Percentiles rank a stretch among this genome's conserved stretches.
phyloP scores from a whole-genome alignment of 768 basidiomycete species.

The Mycena albidolilacea region DNA sequence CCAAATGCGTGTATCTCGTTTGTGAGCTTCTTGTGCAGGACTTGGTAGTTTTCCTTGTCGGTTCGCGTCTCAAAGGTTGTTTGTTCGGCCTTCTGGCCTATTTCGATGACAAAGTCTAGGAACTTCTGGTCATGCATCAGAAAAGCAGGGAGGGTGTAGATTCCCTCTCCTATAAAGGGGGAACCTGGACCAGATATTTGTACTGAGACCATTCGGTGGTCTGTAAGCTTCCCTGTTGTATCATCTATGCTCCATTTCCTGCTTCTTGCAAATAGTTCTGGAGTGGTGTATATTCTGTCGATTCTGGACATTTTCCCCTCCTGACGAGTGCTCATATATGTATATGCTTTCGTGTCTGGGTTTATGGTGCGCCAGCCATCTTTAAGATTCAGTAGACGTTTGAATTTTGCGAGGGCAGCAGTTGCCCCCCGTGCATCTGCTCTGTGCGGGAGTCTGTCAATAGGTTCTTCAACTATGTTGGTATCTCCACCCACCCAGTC shows the following conservation, averaged over 20 bases:
- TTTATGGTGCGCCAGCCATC: slow-evolving; percentile 27
- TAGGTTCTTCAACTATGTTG: slow-evolving; percentile 17
- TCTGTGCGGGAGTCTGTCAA: slow-evolving; percentile 22
- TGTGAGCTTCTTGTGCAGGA: no score
- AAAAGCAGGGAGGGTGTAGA: slow-evolving; percentile 17
- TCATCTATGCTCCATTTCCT: slow-evolving; percentile 31
- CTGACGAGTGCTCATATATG: slow-evolving; percentile 17
- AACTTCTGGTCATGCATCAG: no score
- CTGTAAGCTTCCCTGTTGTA: neutral
- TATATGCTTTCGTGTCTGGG: slow-evolving; percentile 25
- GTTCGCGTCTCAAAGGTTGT: no score
- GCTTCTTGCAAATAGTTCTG: neutral
- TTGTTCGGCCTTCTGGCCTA: no score
- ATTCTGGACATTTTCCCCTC: slow-evolving; percentile 12
- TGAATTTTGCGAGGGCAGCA: slow-evolving; percentile 12
- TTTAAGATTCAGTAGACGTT: neutral
- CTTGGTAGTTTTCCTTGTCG: no score
- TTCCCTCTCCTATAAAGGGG: no score
- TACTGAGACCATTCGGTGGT: slow-evolving; percentile 22
- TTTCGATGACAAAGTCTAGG: no score
- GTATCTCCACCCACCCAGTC: neutral
- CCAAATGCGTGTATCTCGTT: no score
- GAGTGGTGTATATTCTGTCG: slow-evolving; percentile 28
- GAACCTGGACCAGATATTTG: no score
- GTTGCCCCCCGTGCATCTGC: neutral